phyloP scores from a whole-genome alignment of 768 basidiomycete species.

The Butyriboletus loyo region DNA sequence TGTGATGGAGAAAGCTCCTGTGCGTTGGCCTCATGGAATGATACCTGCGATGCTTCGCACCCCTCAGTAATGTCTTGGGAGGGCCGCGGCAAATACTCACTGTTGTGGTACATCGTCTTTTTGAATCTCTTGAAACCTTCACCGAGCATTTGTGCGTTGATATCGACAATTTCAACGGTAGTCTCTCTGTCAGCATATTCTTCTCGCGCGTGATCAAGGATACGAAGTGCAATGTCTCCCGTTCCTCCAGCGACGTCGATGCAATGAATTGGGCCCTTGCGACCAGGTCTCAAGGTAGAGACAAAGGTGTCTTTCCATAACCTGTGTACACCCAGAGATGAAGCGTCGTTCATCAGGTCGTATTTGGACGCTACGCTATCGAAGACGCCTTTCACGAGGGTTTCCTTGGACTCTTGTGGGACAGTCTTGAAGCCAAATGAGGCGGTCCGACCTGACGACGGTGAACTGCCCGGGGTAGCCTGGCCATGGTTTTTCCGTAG shows the following conservation, averaged over 20 bases:
- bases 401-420: slow-evolving; percentile 83
- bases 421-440: slow-evolving; percentile 95
- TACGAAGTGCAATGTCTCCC: slow-evolving; percentile 93
- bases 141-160: slow-evolving; percentile 93
- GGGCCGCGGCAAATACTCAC: slow-evolving; percentile 44
- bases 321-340: slow-evolving; percentile 92
- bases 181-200: slow-evolving; percentile 89
- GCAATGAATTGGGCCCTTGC: slow-evolving; percentile 70
- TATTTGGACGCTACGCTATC: slow-evolving; percentile 93
- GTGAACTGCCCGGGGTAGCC: slow-evolving; percentile 4
- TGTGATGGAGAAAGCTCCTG: slow-evolving; percentile 64
- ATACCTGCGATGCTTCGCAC: slow-evolving; percentile 78
- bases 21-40: slow-evolving; percentile 92
- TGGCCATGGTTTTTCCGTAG: slow-evolving; percentile 24
- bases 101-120: slow-evolving; percentile 97
- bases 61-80: slow-evolving; percentile 1
- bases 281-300: slow-evolving; percentile 69
- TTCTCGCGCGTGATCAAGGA: slow-evolving; percentile 87
- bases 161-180: slow-evolving; percentile 85
- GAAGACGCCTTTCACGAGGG: slow-evolving; percentile 89
- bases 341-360: slow-evolving; percentile 99
- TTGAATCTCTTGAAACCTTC: slow-evolving; percentile 90
- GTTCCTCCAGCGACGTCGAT: slow-evolving; percentile 98
- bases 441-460: slow-evolving; percentile 45
- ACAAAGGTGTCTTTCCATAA: slow-evolving; percentile 96